Conservation (phyloP, 805 yeast genomes). For the Kuraishia molischiana region DNA sequence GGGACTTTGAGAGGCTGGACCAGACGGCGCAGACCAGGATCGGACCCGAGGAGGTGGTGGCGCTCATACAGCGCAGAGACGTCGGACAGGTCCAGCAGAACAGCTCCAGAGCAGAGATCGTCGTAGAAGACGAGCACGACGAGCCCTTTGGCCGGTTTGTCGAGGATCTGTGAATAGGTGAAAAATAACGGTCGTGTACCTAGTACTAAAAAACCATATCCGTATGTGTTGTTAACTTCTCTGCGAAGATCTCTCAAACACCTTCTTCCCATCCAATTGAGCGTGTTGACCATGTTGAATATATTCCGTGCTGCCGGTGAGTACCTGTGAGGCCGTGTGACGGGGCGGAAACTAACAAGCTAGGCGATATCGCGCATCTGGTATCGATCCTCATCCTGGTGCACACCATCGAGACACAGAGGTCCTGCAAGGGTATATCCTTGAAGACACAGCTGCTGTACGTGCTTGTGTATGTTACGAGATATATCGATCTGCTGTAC, state of each 20-base stretch:
- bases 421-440: slow-evolving; percentile 76
- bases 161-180: too few species aligned
- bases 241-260: too few species aligned
- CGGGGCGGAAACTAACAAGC: neutral
- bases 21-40: too few species aligned
- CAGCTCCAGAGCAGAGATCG: too few species aligned
- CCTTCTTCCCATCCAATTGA: neutral
- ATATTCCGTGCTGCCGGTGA: slow-evolving; percentile 26
- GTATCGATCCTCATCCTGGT: slow-evolving; percentile 70
- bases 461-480: slow-evolving; percentile 57
- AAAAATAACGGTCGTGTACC: too few species aligned
- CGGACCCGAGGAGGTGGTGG: slow-evolving; percentile 16
- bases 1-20: too few species aligned
- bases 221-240: too few species aligned
- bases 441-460: slow-evolving; percentile 82
- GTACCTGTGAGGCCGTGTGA: neutral
- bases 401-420: slow-evolving; percentile 52
- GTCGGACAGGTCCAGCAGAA: slow-evolving; percentile 15
- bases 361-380: slow-evolving; percentile 77
- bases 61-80: slow-evolving; percentile 20
- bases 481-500: slow-evolving; percentile 59
- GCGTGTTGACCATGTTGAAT: slow-evolving; percentile 20
- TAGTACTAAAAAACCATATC: too few species aligned
- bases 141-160: slow-evolving; percentile 11
- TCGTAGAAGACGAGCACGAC: slow-evolving; percentile 15